A percentile compares a stretch with the other conserved stretches of the same genome.
Conservation (phyloP, 345 rosid genomes). For the Dipteronia sinensis region DNA sequence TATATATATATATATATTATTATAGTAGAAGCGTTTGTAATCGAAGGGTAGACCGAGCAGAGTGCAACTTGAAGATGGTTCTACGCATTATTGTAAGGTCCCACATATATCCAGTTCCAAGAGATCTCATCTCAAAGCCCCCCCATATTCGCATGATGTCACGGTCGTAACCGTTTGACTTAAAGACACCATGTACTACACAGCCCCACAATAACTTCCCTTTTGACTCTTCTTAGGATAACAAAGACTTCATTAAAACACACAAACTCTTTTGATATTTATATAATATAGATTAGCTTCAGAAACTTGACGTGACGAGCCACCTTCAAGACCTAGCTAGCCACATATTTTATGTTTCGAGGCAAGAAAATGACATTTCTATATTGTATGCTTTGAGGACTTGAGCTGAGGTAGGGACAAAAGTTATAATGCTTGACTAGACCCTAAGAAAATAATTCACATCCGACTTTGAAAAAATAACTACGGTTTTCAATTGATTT, state of each 20-base stretch:
- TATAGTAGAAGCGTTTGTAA: neutral
- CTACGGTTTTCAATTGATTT: conserved; percentile 15
- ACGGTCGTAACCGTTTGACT: conserved; percentile 62
- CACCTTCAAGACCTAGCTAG: neutral
- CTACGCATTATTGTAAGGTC: neutral
- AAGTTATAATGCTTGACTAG: conserved; percentile 7
- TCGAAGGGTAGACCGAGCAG: neutral
- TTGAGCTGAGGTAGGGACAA: conserved; percentile 3
- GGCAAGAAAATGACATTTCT: neutral
- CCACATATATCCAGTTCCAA: neutral
- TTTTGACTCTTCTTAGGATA: conserved; percentile 19
- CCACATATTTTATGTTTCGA: neutral
- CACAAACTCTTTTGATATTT: neutral
- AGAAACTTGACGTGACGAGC: conserved; percentile 3
- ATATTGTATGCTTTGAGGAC: neutral
- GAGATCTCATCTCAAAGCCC: conserved; percentile 17
- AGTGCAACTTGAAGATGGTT: neutral
- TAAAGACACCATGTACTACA: conserved; percentile 26
- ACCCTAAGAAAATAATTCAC: conserved; percentile 9
- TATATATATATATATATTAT: neutral
- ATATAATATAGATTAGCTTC: neutral
- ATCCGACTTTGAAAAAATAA: conserved; percentile 3
- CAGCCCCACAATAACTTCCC: conserved; percentile 14
- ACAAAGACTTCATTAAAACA: neutral
- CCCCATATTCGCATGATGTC: conserved; percentile 51